These are phyloP conservation scores for Populus trichocarpa DNA, from an alignment of 441 rosid genomes.

Conservation along the genomic window DNA sequence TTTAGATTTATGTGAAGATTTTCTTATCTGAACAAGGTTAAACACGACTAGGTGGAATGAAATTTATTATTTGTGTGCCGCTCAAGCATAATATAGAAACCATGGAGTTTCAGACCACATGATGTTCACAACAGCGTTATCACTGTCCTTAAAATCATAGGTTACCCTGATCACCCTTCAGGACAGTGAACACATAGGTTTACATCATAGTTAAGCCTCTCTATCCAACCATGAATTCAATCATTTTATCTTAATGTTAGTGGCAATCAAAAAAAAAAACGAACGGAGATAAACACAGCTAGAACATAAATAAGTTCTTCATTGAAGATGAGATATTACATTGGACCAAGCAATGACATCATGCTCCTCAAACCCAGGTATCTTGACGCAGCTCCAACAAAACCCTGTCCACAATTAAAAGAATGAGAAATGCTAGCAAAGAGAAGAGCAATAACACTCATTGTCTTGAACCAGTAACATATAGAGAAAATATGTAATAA, in stretches of 20 bases:
- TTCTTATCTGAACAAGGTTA: background rate
- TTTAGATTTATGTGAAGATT: background rate
- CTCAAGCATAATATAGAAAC: background rate
- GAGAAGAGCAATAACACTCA: background rate
- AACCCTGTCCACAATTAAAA: slow-evolving; percentile 51
- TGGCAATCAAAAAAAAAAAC: slow-evolving; percentile 2
- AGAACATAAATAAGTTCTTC: background rate
- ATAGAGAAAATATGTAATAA: background rate
- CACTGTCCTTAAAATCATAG: background rate
- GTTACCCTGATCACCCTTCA: background rate
- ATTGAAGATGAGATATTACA: slow-evolving; percentile 40
- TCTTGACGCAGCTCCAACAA: slow-evolving; percentile 82
- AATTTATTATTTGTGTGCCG: background rate
- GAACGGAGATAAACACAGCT: slow-evolving; percentile 3
- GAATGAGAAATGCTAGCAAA: slow-evolving; percentile 4
- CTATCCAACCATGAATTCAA: background rate
- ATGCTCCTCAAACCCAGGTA: slow-evolving; percentile 81
- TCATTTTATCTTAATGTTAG: background rate
- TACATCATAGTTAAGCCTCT: background rate
- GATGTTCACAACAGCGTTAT: background rate
- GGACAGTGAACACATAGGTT: background rate
- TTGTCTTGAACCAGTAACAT: background rate
- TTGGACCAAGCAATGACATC: slow-evolving; percentile 72
- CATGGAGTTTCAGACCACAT: background rate
- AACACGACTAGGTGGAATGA: background rate